These are phyloP conservation scores for Leccinum uliginosum DNA, from an alignment of 768 basidiomycete species.

Conservation along the genomic window DNA sequence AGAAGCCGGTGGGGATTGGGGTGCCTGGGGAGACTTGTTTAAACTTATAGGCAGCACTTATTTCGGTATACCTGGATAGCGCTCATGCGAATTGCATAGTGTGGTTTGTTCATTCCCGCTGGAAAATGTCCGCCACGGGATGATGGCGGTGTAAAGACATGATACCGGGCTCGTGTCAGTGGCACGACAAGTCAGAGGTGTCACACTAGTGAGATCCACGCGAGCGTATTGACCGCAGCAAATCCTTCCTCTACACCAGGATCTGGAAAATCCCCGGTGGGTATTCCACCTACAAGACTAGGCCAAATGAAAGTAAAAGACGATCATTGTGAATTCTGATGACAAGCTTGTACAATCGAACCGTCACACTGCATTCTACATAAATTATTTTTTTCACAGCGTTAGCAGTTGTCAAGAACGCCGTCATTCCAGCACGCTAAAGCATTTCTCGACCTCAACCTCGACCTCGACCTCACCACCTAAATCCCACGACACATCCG, in stretches of 20 bases:
- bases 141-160: neutral
- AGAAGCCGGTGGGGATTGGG: neutral
- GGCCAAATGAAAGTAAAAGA: too few species aligned
- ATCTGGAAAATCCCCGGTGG: too few species aligned
- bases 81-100: neutral
- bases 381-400: too few species aligned
- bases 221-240: neutral
- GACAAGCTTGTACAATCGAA: too few species aligned
- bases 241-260: too few species aligned
- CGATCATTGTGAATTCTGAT: too few species aligned
- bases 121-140: neutral
- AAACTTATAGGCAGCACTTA: neutral
- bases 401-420: too few species aligned
- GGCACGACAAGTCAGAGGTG: neutral
- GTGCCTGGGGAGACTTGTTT: neutral
- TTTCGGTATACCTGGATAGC: neutral
- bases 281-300: too few species aligned
- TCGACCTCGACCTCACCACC: neutral
- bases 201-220: neutral
- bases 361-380: too few species aligned
- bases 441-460: too few species aligned
- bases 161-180: neutral
- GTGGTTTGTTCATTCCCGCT: conserved; percentile 1
- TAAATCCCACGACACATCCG: neutral
- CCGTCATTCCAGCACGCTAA: too few species aligned